Conservation (phyloP, 345 rosid species). For the Theobroma cacao region DNA sequence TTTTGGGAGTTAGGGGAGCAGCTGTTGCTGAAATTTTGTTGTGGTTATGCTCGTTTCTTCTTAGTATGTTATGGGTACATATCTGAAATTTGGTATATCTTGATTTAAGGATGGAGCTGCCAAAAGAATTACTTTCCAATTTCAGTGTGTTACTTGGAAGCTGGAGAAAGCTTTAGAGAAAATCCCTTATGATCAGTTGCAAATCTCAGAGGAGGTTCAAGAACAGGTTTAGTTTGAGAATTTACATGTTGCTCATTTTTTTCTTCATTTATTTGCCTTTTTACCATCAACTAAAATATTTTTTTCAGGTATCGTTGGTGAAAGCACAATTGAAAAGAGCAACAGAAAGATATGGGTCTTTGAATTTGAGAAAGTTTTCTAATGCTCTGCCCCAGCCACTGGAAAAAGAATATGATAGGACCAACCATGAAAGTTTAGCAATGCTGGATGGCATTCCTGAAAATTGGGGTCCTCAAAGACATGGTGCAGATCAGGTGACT, state of each 20-base stretch:
- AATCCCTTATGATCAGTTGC: constrained; percentile 62
- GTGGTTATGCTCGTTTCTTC: constrained; percentile 17
- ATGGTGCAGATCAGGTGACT: constrained; percentile 22
- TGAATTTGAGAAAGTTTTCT: constrained; percentile 42
- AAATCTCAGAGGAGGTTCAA: constrained; percentile 80
- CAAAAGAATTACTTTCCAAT: constrained; percentile 65
- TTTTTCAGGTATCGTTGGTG: constrained; percentile 66
- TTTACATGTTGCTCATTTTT: not conserved
- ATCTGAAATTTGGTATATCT: constrained; percentile 40
- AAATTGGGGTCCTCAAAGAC: constrained; percentile 8
- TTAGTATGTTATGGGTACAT: constrained; percentile 24
- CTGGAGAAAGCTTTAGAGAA: constrained; percentile 72
- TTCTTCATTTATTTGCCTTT: not conserved
- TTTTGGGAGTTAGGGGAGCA: not conserved
- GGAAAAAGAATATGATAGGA: constrained; percentile 32
- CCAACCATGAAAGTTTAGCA: constrained; percentile 33
- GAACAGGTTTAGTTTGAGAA: constrained; percentile 58
- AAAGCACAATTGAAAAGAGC: constrained; percentile 84
- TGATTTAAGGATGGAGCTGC: constrained; percentile 70
- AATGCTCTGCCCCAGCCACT: constrained; percentile 46
- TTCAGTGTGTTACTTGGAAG: constrained; percentile 83
- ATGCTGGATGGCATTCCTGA: constrained; percentile 31
- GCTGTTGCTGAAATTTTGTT: constrained; percentile 15
- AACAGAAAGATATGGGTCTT: constrained; percentile 58
- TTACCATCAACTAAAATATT: not conserved